These are phyloP conservation scores for Physcomitrium patens DNA, from an alignment of 225 moss, liverwort and hornwort species.

Conservation along the genomic window DNA sequence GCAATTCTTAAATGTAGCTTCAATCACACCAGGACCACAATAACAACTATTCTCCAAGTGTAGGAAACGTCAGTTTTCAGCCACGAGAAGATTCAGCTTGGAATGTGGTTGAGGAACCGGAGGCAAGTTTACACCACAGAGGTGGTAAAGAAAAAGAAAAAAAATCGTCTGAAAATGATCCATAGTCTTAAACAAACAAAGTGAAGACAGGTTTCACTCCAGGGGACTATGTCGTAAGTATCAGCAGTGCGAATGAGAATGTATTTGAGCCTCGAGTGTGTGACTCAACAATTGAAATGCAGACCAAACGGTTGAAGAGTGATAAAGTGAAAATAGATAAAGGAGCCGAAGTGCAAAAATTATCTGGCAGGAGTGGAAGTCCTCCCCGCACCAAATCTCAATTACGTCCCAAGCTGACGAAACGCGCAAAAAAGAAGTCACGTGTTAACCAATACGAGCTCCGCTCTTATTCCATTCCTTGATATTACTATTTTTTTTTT, in stretches of 20 bases:
- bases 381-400: slow-evolving; percentile 39
- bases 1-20: slow-evolving; percentile 27
- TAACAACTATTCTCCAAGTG: background rate
- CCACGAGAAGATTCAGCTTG: slow-evolving; percentile 21
- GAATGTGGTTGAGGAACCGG: slow-evolving; percentile 28
- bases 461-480: background rate
- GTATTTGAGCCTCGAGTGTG: slow-evolving; percentile 32
- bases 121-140: slow-evolving; percentile 32
- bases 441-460: slow-evolving; percentile 37
- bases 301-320: background rate
- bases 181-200: slow-evolving; percentile 31
- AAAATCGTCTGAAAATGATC: slow-evolving; percentile 20
- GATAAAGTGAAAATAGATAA: slow-evolving; percentile 20
- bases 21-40: slow-evolving; percentile 22
- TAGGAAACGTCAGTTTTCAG: slow-evolving; percentile 27
- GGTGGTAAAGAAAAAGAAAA: slow-evolving; percentile 27
- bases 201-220: slow-evolving; percentile 24
- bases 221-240: slow-evolving; percentile 35
- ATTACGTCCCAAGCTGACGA: slow-evolving; percentile 17
- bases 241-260: slow-evolving; percentile 54
- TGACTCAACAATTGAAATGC: slow-evolving; percentile 18
- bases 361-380: slow-evolving; percentile 52
- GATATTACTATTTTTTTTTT: background rate
- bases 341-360: slow-evolving; percentile 19
- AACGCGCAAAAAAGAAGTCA: slow-evolving; percentile 14